Conservation (phyloP, 2,329 filamentous ascomycete species). For the Aphanoascus verrucosus region DNA sequence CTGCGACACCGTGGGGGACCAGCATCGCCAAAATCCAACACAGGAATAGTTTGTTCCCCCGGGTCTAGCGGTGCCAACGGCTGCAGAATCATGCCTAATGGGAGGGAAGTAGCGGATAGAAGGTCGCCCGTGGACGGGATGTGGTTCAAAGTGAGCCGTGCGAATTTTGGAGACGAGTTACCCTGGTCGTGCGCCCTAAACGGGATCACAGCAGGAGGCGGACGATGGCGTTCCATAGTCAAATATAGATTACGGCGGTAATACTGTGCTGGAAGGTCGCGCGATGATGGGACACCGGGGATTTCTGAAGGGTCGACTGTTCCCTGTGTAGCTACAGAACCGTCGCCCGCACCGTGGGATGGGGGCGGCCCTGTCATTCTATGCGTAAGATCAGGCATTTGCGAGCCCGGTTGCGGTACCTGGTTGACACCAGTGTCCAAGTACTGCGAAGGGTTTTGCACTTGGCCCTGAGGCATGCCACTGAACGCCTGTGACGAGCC, state of each 20-base stretch:
- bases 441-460: constrained; percentile 43
- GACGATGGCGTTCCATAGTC: constrained; percentile 87
- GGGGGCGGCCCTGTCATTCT: constrained; percentile 22
- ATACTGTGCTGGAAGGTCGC: constrained; percentile 71
- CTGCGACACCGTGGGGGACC: constrained; percentile 85
- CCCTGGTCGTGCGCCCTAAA: constrained; percentile 95
- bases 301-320: constrained; percentile 85
- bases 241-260: constrained; percentile 84
- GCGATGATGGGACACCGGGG: constrained; percentile 75
- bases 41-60: constrained; percentile 77
- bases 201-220: constrained; percentile 75
- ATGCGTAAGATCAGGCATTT: constrained; percentile 18
- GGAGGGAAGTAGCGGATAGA: constrained; percentile 66
- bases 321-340: constrained; percentile 55
- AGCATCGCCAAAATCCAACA: constrained; percentile 85
- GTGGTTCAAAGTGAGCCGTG: constrained; percentile 82
- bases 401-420: constrained; percentile 23
- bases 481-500: constrained; percentile 60
- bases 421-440: constrained; percentile 45
- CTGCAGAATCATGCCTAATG: constrained; percentile 78
- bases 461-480: constrained; percentile 51
- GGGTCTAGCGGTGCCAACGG: constrained; percentile 72
- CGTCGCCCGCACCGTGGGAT: constrained; percentile 37
- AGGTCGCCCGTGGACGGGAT: constrained; percentile 77
- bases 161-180: constrained; percentile 90